Base-by-base conservation (phyloP, 768 basidiomycete species). In the Macrolepiota albuminosa region DNA sequence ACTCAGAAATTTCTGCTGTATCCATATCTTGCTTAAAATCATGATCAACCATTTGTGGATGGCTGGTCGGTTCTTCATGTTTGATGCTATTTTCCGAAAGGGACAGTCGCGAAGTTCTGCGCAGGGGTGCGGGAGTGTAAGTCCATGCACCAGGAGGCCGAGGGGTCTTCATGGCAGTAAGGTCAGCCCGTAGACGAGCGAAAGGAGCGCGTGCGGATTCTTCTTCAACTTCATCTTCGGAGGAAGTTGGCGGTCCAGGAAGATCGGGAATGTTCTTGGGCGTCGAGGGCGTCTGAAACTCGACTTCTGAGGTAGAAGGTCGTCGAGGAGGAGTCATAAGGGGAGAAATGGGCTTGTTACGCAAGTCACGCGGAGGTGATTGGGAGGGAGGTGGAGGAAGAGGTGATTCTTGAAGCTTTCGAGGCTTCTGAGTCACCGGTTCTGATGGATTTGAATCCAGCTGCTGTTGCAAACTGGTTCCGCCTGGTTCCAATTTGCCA, bases 261-360 rank as follows among this genome's bases (percentile, higher is more conserved):
- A 90, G 81, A 7, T 86, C 86, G 10, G 88, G 86, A 59, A 88
- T 76, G 48, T 76, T 80, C 45, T 74, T 75, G 1, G 85, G 84
- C 34, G 88, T 86, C 1, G 88, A 84, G 9, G 86, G 87, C 0
- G 85, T 88, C 64, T 78, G 73, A 64, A 84, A 85, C 55, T 83
- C 81, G 14, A 76, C 61, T 60, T 75, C 79, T 10, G 81, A 75
- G 34, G 69, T 70, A 2, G 77, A 77, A 21, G 71, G 63, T 48
- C 71, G 74, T 33, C 76, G 78, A 10, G 81, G 81, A 7, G 84
- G 85, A 1, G 86, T 84, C 45, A 76, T 69, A 48, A 70, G 63
- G 64, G 68, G 34, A 39, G 68, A 66, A 42, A 53, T 57, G 37
- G 50, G 49, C 54, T 61, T 49, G 49, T 40, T 58, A 52, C 59